phyloP scores from a whole-genome alignment of 1,284 basidiomycete genomes.

The Pseudozyma flocculosa region DNA sequence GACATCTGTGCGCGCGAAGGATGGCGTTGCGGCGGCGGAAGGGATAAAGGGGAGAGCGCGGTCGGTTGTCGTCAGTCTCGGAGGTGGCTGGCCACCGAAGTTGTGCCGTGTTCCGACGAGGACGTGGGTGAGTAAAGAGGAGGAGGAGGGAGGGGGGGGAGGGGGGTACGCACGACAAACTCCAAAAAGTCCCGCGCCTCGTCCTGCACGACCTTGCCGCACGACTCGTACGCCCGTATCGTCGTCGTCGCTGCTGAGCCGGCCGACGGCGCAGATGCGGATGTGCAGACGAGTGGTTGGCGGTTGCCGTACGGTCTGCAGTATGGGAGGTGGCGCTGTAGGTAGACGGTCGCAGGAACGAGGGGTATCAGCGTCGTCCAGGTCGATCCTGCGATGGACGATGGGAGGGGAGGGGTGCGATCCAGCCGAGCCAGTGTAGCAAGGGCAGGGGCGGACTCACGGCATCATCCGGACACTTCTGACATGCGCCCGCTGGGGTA shows the following conservation, averaged over 20 bases:
- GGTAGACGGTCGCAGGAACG: too few relatives aligned
- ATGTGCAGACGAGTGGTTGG: constrained; percentile 25
- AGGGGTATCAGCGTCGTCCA: too few relatives aligned
- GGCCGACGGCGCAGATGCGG: neutral
- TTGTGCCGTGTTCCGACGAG: too few relatives aligned
- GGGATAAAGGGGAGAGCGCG: too few relatives aligned
- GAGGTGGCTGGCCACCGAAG: too few relatives aligned
- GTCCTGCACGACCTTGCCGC: constrained; percentile 27
- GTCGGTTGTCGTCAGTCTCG: too few relatives aligned
- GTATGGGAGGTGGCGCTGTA: constrained; percentile 23
- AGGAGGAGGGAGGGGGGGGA: neutral
- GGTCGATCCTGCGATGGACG: too few relatives aligned
- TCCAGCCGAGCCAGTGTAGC: too few relatives aligned
- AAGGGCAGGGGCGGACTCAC: neutral
- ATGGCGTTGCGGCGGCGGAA: too few relatives aligned
- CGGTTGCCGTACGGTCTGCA: constrained; percentile 50
- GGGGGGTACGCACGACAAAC: constrained; percentile 17
- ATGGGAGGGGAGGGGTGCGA: too few relatives aligned
- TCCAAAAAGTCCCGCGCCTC: constrained; percentile 36
- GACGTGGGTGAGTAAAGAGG: too few relatives aligned
- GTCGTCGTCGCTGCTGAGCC: neutral
- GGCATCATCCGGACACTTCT: neutral
- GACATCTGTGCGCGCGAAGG: constrained; percentile 1
- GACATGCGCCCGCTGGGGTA: neutral
- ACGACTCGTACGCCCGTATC: constrained; percentile 26